A percentile compares a stretch with the other conserved stretches of the same genome.
Evolutionary conservation across 169 alveolate genomes (phyloP).

Genomic region (Plasmodium cynomolgi): DNA sequence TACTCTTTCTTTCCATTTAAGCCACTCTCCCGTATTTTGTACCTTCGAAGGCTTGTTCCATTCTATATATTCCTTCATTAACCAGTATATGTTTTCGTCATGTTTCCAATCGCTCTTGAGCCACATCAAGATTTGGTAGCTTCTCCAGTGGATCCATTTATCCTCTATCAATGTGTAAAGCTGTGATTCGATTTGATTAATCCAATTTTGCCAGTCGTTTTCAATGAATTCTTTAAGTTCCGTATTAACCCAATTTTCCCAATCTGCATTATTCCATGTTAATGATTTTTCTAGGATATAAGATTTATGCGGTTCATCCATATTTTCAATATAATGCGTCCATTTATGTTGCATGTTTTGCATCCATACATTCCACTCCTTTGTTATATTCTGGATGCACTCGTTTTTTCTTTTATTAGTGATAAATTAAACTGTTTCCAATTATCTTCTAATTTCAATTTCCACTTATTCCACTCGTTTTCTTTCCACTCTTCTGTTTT

Average conservation of each 20-base stretch:
- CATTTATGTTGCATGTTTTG: conserved; percentile 2
- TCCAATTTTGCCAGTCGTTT: not conserved
- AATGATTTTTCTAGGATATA: not conserved
- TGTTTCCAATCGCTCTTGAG: conserved; percentile 8
- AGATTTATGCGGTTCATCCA: not conserved
- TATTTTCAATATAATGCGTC: conserved; percentile 4
- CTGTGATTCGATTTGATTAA: not conserved
- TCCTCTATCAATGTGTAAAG: not conserved
- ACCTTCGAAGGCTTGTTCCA: not conserved
- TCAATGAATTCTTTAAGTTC: not conserved
- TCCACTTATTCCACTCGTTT: conserved; percentile 12
- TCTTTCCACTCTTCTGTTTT: not conserved
- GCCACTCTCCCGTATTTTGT: not conserved
- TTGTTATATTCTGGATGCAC: not conserved
- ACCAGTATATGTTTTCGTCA: conserved; percentile 4
- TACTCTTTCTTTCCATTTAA: not conserved
- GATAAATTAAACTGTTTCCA: not conserved
- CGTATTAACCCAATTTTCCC: conserved; percentile 11
- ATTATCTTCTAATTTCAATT: not conserved
- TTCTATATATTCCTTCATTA: not conserved
- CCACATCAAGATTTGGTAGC: not conserved
- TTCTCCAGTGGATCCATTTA: conserved; percentile 1
- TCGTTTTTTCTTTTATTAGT: not conserved
- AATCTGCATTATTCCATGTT: not conserved
- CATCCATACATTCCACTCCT: conserved; percentile 17